Base-by-base conservation (phyloP, 345 rosid species). In the Rhizophora mangle region DNA sequence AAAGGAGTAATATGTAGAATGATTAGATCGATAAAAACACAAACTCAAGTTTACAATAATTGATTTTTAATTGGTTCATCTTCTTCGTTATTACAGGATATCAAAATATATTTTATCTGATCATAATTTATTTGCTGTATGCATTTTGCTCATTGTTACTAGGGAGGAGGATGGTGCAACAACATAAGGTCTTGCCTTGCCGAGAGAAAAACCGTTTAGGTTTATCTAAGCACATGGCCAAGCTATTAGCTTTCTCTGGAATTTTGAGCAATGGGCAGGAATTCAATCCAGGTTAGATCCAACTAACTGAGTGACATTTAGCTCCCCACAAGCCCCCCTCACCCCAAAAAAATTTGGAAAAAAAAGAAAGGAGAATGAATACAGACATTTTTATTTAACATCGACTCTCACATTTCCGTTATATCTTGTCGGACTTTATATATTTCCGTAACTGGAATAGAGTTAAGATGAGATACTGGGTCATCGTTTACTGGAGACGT, bases 131-230 rank as follows among this genome's bases (percentile, higher is more conserved):
- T 24, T 21, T 22, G 5, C 27, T 8, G 16, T 24, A 56, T 27
- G 29, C 18, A 56, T 8, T 37, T 4, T 52, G 16, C 8, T 36
- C 27, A 43, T 15, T 30, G 32, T 68, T 61, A 36, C 15, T 43
- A 92, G 98, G 98, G 98, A 79, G 98, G 98, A 72, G 96, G 96
- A 65, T 95, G 99, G 98, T 95, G 99, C 79, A 86, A 88, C 72
- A 86, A 88, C 60, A 81, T 78, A 5, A 83, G 87, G 29, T 77
- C 74, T 55, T 95, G 99, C 69, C 79, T 87, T 29, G 70, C 27
- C 85, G 99, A 39, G 88, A 84, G 72, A 74, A 75, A 19, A 95
- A 89, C 6, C 86, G 78, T 62, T 77, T 90, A 77, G 99, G 98
- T 71, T 92, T 98, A 31, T 95, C 98, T 1, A 88, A 81, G 71